Evolutionary conservation across 495 filamentous ascomycete species (phyloP), one percentile per base, ranked within the genome.

Genomic region (Daldinia vernicosa): DNA sequence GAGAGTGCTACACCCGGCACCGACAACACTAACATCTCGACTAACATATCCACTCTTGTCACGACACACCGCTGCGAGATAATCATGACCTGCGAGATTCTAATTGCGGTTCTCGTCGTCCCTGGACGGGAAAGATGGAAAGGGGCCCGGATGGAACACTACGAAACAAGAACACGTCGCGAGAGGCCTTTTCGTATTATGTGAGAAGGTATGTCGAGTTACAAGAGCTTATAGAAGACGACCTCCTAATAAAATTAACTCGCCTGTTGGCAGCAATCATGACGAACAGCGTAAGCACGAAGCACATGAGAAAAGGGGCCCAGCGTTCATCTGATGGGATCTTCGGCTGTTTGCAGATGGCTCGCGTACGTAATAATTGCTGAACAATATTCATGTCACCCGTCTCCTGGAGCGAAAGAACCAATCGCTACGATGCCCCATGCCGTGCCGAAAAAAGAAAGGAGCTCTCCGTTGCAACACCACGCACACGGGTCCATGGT

Each of bases 81-180:
- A 33, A 63, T 67, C 51, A 55, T 50, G 17, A 37, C 24, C 66
- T 37, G 53, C 28, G 26, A 27, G 28, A 39, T 56, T 60, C 69
- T 67, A 72, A 55, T 68, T 65, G 55, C 50, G 55, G 47, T 60
- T 51, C 37, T 64, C 56, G 50, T 60, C 55, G 47, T 30, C 56
- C 39, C 39, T 51, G 60, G 15, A 57, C 53, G 50, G 50, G 30
- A n/a, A 60, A 28, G 24, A 56, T 26, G 64, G 39, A 52, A 68
- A 61, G 53, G 60, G 56, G 61, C 37, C 39, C 60, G 56, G 65
- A 68, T 68, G 65, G 64, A 68, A 68, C 70, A 63, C 60, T 68
- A 68, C 70, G 65, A 72, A 72, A 68, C 70, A 55, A 56, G 60
- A 58, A 64, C 60, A 68, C 60, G 70, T 72, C 65, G 70, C 60